Base-by-base conservation (phyloP, 2,329 filamentous ascomycete genomes). In the Talaromyces sp. region DNA sequence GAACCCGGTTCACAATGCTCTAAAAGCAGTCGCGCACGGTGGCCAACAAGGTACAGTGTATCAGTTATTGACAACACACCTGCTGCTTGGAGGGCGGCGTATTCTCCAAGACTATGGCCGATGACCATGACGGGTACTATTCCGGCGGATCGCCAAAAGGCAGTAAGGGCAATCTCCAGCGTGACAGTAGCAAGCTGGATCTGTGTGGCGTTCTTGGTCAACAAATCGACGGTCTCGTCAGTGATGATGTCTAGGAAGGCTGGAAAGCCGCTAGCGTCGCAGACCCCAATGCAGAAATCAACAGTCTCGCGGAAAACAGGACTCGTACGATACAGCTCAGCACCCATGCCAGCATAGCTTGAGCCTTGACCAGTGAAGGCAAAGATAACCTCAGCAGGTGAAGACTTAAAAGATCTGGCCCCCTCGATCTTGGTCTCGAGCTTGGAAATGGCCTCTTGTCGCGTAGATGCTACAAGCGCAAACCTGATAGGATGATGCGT, bases 401-500 rank as follows among this genome's bases (percentile, higher is more conserved):
- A 13, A 15, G 37, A 13, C 33, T 86, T 77, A 82, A 86, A 86
- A 1, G 61, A 47, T 3, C 41, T 62, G 13, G 17, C 47, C 15
- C 66, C 59, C 47, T 67, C 64, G 9, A 22, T 54, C 43, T 11
- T 9, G 4, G 49, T 54, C 25, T 35, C 47, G 5, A 27, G 47
- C 13, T 50, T 22, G 13, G n/a, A 50, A 25, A 54, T 54, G 3
- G 9, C 50, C 27, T 54, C 13, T 17, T 39, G 37, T 39, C 13
- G 37, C 13, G 37, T 39, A 39, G 37, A 15, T 39, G 22, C 25
- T 17, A 27, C 64, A 49, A 76, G 68, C 3, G 73, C 70, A 3
- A 73, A 69, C 17, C 79, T 74, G 67, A 74, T 73, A 35, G 66
- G 70, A 67, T 83, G 79, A 60, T 83, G 81, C 7, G 75, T 72